Conservation (phyloP, 2,329 filamentous ascomycete species). For the Scytalidium sp. region DNA sequence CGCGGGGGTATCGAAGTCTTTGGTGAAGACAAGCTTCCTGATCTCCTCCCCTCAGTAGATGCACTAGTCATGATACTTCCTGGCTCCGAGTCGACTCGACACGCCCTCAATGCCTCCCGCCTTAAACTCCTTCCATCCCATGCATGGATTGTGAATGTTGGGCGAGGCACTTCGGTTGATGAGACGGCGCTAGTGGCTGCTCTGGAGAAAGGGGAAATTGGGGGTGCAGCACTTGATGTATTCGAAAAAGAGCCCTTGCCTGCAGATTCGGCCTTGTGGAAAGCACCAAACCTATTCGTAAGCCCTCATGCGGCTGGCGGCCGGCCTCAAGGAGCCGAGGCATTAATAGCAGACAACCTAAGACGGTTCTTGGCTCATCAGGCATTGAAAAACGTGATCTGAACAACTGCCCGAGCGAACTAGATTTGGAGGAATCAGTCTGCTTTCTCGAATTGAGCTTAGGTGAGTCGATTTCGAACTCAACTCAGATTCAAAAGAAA, state of each 20-base stretch:
- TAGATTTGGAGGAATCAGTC: too few relatives aligned
- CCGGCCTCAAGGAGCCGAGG: not conserved
- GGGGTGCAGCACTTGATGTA: slow-evolving; percentile 67
- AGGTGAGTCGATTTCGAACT: too few relatives aligned
- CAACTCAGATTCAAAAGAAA: too few relatives aligned
- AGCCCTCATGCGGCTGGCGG: slow-evolving; percentile 40
- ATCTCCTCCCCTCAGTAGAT: slow-evolving; percentile 55
- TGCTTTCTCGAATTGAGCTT: too few relatives aligned
- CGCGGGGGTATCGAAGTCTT: slow-evolving; percentile 57
- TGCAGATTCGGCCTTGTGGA: slow-evolving; percentile 61
- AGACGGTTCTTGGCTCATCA: not conserved
- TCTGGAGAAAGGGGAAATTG: slow-evolving; percentile 54
- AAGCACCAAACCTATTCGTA: slow-evolving; percentile 64
- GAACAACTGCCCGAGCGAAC: too few relatives aligned
- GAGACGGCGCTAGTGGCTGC: slow-evolving; percentile 58
- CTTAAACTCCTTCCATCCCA: slow-evolving; percentile 50
- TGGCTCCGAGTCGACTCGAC: slow-evolving; percentile 52
- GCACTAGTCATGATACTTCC: slow-evolving; percentile 67
- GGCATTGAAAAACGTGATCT: not conserved
- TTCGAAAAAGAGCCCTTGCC: slow-evolving; percentile 68
- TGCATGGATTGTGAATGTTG: slow-evolving; percentile 66
- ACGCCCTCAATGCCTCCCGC: slow-evolving; percentile 31
- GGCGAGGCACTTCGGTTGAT: slow-evolving; percentile 64
- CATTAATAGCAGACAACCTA: not conserved
- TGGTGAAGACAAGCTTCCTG: slow-evolving; percentile 48